phyloP scores from a whole-genome alignment of 495 filamentous ascomycete genomes.

The Podospora conica region DNA sequence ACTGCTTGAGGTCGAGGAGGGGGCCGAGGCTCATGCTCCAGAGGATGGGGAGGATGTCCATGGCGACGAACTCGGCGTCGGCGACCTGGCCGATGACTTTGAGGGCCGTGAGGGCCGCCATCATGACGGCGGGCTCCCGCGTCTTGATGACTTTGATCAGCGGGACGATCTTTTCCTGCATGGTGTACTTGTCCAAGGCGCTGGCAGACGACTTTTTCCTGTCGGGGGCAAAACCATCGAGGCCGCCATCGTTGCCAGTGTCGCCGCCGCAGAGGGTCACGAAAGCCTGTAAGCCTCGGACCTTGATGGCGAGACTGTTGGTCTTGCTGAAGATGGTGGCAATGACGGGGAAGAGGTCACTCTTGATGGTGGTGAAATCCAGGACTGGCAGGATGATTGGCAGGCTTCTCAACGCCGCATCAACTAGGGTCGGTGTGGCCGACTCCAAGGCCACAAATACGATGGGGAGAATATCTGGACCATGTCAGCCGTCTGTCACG shows the following conservation, averaged over 20 bases:
- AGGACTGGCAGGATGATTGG: constrained; percentile 70
- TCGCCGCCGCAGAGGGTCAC: constrained; percentile 79
- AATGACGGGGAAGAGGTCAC: constrained; percentile 88
- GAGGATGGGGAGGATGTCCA: constrained; percentile 80
- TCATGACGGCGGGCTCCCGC: constrained; percentile 95
- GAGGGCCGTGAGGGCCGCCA: constrained; percentile 82
- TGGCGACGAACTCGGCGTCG: constrained; percentile 87
- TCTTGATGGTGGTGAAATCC: constrained; percentile 93
- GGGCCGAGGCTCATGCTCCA: constrained; percentile 93
- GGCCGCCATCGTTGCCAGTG: constrained; percentile 53
- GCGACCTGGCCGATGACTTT: constrained; percentile 72
- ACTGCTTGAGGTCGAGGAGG: constrained; percentile 77
- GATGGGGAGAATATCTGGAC: constrained; percentile 74
- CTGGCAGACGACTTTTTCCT: constrained; percentile 52
- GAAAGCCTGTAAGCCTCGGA: constrained; percentile 84
- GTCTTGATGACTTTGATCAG: constrained; percentile 91
- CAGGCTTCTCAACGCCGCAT: constrained; percentile 70
- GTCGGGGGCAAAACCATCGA: constrained; percentile 57
- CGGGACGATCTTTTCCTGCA: constrained; percentile 93
- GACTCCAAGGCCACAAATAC: constrained; percentile 77
- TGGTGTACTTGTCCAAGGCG: constrained; percentile 91
- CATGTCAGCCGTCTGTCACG: constrained; percentile 14
- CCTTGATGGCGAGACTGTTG: constrained; percentile 87
- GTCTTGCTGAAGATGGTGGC: constrained; percentile 86
- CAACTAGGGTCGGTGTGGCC: constrained; percentile 78